Evolutionary conservation across 495 filamentous ascomycete genomes (phyloP), one percentile per base, ranked within the genome.

Genomic region (Daldinia vernicosa): DNA sequence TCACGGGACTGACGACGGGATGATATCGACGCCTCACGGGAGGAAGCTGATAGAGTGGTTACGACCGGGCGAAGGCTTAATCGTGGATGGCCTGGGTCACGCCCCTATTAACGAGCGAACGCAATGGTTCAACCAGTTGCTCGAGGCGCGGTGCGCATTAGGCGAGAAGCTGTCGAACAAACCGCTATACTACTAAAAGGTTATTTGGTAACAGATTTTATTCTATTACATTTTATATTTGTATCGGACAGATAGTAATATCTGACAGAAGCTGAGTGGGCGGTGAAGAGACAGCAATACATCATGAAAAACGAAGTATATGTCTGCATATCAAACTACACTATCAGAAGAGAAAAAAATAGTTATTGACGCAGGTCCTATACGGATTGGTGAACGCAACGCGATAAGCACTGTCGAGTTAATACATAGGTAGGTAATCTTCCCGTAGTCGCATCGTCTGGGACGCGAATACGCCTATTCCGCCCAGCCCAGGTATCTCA

Each of bases 1-100:
- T 71, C 92, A 95, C 76, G 93, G 93, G 15, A 89, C 87, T 7
- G 75, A 78, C 14, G 93, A 96, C 82, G 81, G 82, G 6, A 92
- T 96, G 89, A 90, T 97, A 67, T 88, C 86, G 8, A 79, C 86
- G 47, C 86, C 81, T 6, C 92, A 95, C 79, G 90, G 84, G 1
- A 74, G 82, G 63, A 84, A 87, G 68, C 74, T 92, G 68, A 85
- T 86, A 51, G 80, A 85, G 68, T 81, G 82, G 40, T 70, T 89
- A 12, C 52, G 84, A 66, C 86, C 86, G 7, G 85, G 80, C n/a
- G 66, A 74, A 67, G 76, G 77, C 30, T 65, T 82, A 60, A 79
- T 91, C 14, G 83, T 88, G 11, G 88, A 92, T 72, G 91, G 86
- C 0, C 83, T 86, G 70, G 91, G 92, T 0, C 93, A 95, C 82